phyloP scores from a whole-genome alignment of 371 early-diverging fungal genomes.

The Mucor saturninus region DNA sequence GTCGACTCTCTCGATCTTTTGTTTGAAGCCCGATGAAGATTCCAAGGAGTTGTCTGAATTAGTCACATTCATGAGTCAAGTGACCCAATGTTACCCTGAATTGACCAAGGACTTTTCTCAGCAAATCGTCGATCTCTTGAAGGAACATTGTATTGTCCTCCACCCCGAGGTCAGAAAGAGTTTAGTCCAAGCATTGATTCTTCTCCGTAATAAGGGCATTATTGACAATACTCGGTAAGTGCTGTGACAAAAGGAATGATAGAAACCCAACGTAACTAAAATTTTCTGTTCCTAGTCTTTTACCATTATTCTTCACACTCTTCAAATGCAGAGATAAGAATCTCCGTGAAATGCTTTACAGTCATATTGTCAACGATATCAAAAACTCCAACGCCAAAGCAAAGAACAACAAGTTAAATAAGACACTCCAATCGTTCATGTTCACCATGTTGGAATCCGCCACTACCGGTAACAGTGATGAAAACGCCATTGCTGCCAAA shows the following conservation, averaged over 20 bases:
- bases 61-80: constrained; percentile 88
- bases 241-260: background rate
- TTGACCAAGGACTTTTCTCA: constrained; percentile 80
- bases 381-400: constrained; percentile 87
- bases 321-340: constrained; percentile 92
- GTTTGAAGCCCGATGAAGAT: constrained; percentile 86
- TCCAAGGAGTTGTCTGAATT: constrained; percentile 83
- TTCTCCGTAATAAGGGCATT: constrained; percentile 85
- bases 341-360: constrained; percentile 86
- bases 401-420: constrained; percentile 96
- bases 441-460: constrained; percentile 83
- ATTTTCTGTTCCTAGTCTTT: constrained; percentile 49
- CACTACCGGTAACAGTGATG: constrained; percentile 59
- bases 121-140: constrained; percentile 80
- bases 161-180: constrained; percentile 83
- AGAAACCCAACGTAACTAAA: too few relatives aligned
- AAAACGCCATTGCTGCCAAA: constrained; percentile 89
- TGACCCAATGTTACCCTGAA: constrained; percentile 82
- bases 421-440: constrained; percentile 94
- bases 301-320: constrained; percentile 92
- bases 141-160: constrained; percentile 77
- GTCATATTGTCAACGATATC: constrained; percentile 93
- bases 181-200: constrained; percentile 89
- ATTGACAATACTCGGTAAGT: constrained; percentile 64
- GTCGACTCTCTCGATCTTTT: constrained; percentile 83